Percentiles rank a stretch among this genome's conserved stretches.
Evolutionary conservation across 306 rosid genomes (phyloP).

Genomic region (Lathyrus oleraceus): DNA sequence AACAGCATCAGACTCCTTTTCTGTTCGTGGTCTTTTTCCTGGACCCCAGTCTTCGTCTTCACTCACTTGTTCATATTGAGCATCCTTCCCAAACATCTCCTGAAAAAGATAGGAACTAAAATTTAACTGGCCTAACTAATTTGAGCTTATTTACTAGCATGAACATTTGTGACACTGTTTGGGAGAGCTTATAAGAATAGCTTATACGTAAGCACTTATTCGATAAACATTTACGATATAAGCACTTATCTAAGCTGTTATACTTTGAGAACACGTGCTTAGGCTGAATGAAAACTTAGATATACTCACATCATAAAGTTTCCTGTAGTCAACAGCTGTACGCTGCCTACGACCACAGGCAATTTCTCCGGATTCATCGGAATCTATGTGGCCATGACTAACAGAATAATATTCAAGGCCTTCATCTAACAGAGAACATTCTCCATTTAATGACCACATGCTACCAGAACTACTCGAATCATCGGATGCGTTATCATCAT

Average conservation of each 20-base stretch:
- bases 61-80: slow-evolving; percentile 68
- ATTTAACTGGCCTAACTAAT: background rate
- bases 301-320: slow-evolving; percentile 73
- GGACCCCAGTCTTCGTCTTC: slow-evolving; percentile 99
- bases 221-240: background rate
- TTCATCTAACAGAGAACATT: slow-evolving; percentile 40
- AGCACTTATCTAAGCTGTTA: background rate
- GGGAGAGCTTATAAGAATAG: background rate
- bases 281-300: background rate
- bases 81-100: slow-evolving; percentile 99
- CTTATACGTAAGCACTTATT: background rate
- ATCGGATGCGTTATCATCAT: slow-evolving; percentile 45
- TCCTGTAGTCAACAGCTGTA: slow-evolving; percentile 74
- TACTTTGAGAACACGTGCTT: background rate
- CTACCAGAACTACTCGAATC: slow-evolving; percentile 50
- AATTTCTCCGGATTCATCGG: slow-evolving; percentile 61
- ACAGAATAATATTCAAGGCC: slow-evolving; percentile 43
- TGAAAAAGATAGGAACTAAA: slow-evolving; percentile 27
- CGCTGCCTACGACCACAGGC: slow-evolving; percentile 72
- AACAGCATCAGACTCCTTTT: slow-evolving; percentile 87
- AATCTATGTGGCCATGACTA: slow-evolving; percentile 44
- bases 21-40: slow-evolving; percentile 66
- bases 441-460: slow-evolving; percentile 50
- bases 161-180: background rate
- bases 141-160: background rate